Evolutionary conservation across 1,139 yeast species (phyloP), one percentile per base, ranked within the genome.

Genomic region (Saccharomyces uvarum): DNA sequence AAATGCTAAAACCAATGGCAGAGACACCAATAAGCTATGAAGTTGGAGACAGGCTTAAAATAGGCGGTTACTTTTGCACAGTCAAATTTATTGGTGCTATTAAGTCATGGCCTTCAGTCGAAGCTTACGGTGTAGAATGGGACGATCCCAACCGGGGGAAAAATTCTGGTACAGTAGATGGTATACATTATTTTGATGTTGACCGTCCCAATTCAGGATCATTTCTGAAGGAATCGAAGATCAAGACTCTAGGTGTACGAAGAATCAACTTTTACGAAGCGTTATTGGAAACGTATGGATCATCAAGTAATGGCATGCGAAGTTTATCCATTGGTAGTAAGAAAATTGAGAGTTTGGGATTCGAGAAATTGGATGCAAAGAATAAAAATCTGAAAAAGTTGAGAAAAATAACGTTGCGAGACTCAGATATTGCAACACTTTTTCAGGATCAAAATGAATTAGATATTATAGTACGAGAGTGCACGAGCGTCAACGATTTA

Each of bases 91-190:
- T 79, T 0, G 97, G 97, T 0, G 48, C 56, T 0, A 70, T 89
- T 1, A 78, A 80, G 0, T 73, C 71, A 3, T 89, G 97, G 97
- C 81, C 83, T 0, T 68, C 68, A 5, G 71, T 67, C 2, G 59
- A 59, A 0, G 90, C 93, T 0, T 70, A 80, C 14, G 97, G 97
- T 0, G 77, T 91, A 1, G 97, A 91, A 67, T 91, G 97, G 97
- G 97, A 91, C 66, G 75, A 82, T 53, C 69, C 72, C 0, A 48
- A 55, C 0, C 60, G 67, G 2, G 91, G 91, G 1, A 83, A 80
- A 60, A 79, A 85, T 63, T 69, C 75, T 54, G 93, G 93, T 0
- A 54, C 62, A 1, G 57, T 77, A 42, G 67, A 75, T 24, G 84
- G 80, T 0, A 60, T 66, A 0, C 60, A 65, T 47, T 82, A 82